Conservation (phyloP, 2,329 filamentous ascomycete species). For the Rhinocladiella similis region DNA sequence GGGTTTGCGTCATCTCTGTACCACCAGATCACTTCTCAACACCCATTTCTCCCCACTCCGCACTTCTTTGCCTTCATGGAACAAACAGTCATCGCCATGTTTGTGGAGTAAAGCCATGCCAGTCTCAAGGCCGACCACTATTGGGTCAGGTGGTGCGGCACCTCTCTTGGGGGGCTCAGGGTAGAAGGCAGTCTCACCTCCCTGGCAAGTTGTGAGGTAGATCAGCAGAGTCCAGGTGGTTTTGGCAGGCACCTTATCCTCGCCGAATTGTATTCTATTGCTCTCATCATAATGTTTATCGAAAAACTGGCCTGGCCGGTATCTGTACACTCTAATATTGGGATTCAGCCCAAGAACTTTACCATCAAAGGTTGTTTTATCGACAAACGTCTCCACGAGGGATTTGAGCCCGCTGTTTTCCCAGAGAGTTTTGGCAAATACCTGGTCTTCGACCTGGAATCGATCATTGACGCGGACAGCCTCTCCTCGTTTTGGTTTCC, state of each 20-base stretch:
- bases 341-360: slow-evolving; percentile 80
- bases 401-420: slow-evolving; percentile 71
- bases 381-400: slow-evolving; percentile 44
- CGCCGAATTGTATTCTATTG: slow-evolving; percentile 66
- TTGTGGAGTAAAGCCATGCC: slow-evolving; percentile 84
- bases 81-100: slow-evolving; percentile 83
- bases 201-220: slow-evolving; percentile 80
- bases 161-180: slow-evolving; percentile 58
- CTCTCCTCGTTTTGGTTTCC: slow-evolving; percentile 74
- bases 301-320: slow-evolving; percentile 84
- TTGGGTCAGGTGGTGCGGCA: slow-evolving; percentile 50
- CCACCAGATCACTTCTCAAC: slow-evolving; percentile 73
- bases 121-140: slow-evolving; percentile 74
- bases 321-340: slow-evolving; percentile 87
- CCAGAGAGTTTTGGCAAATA: slow-evolving; percentile 77
- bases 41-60: slow-evolving; percentile 86
- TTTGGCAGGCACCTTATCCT: slow-evolving; percentile 52
- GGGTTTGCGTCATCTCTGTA: slow-evolving; percentile 34
- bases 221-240: slow-evolving; percentile 92
- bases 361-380: slow-evolving; percentile 67
- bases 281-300: slow-evolving; percentile 92
- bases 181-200: slow-evolving; percentile 92
- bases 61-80: slow-evolving; percentile 85
- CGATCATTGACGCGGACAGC: slow-evolving; percentile 87
- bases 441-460: slow-evolving; percentile 75